These are phyloP conservation scores for Globisporangium cederbergense DNA, from an alignment of 352 stramenopile species.

Conservation along the genomic window DNA sequence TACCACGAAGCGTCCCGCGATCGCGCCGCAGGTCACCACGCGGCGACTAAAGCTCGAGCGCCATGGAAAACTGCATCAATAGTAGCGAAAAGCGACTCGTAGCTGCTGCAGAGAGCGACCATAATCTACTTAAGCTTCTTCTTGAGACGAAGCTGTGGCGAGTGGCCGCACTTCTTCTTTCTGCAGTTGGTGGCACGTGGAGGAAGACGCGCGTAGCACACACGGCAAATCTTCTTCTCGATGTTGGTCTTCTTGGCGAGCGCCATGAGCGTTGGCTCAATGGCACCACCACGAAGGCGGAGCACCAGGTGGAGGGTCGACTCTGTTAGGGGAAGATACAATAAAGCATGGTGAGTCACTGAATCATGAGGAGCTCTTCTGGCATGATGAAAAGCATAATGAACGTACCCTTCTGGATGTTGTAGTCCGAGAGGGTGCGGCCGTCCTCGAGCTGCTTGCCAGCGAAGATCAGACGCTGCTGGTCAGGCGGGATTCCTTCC, in stretches of 20 bases:
- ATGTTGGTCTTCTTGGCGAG: slow-evolving; percentile 99
- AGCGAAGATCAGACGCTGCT: slow-evolving; percentile 98
- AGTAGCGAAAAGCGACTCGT: slow-evolving; percentile 7
- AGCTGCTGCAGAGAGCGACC: slow-evolving; percentile 2
- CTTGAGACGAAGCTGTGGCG: slow-evolving; percentile 99
- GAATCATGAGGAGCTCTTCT: not conserved
- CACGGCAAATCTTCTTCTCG: slow-evolving; percentile 99
- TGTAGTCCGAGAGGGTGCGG: slow-evolving; percentile 92
- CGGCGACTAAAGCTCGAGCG: not conserved
- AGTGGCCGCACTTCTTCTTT: slow-evolving; percentile 99
- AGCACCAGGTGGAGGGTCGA: slow-evolving; percentile 96
- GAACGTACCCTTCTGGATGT: slow-evolving; percentile 89
- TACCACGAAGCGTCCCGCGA: not conserved
- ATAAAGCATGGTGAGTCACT: not conserved
- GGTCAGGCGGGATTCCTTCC: slow-evolving; percentile 92
- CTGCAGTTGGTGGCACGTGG: slow-evolving; percentile 99
- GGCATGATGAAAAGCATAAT: not conserved
- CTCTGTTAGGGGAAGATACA: slow-evolving; percentile 39
- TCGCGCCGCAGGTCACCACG: not conserved
- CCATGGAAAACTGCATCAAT: slow-evolving; percentile 3
- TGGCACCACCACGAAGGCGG: slow-evolving; percentile 90
- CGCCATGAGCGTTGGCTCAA: slow-evolving; percentile 96
- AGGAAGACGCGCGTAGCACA: slow-evolving; percentile 99
- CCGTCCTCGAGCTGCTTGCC: slow-evolving; percentile 99
- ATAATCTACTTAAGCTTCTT: slow-evolving; percentile 99